phyloP scores from a whole-genome alignment of 2,329 filamentous ascomycete species.

The Fusarium sacchari region DNA sequence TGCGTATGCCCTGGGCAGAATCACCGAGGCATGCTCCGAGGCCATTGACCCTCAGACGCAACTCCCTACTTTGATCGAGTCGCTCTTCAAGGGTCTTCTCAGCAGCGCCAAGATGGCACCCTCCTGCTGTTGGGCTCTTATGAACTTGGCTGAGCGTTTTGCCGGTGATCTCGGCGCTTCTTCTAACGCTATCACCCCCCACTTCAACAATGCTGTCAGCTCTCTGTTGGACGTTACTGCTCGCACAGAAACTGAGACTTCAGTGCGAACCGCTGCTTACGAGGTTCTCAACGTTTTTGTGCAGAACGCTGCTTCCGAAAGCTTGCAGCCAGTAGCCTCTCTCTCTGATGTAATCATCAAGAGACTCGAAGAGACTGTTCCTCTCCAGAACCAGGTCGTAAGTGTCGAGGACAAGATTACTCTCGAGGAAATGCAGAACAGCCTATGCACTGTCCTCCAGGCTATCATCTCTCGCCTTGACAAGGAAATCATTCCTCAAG shows the following conservation, averaged over 20 bases:
- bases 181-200: slow-evolving; percentile 85
- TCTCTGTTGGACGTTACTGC: slow-evolving; percentile 88
- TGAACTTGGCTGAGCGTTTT: slow-evolving; percentile 97
- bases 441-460: slow-evolving; percentile 88
- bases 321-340: slow-evolving; percentile 79
- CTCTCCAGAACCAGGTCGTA: slow-evolving; percentile 91
- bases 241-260: slow-evolving; percentile 82
- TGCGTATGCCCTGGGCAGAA: slow-evolving; percentile 93
- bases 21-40: slow-evolving; percentile 92
- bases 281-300: slow-evolving; percentile 97
- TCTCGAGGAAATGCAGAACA: slow-evolving; percentile 97
- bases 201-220: slow-evolving; percentile 92
- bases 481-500: slow-evolving; percentile 87
- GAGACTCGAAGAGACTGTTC: slow-evolving; percentile 88
- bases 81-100: slow-evolving; percentile 88
- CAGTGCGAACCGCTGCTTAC: slow-evolving; percentile 93
- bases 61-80: slow-evolving; percentile 84
- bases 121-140: slow-evolving; percentile 98
- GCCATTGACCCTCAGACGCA: slow-evolving; percentile 88
- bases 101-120: slow-evolving; percentile 96
- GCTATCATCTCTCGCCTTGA: slow-evolving; percentile 92
- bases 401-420: slow-evolving; percentile 97
- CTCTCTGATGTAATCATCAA: slow-evolving; percentile 90
- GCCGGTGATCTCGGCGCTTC: slow-evolving; percentile 82
- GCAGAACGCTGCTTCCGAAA: slow-evolving; percentile 88